phyloP scores from a whole-genome alignment of 2,329 filamentous ascomycete species.

The Colletotrichum tabaci region DNA sequence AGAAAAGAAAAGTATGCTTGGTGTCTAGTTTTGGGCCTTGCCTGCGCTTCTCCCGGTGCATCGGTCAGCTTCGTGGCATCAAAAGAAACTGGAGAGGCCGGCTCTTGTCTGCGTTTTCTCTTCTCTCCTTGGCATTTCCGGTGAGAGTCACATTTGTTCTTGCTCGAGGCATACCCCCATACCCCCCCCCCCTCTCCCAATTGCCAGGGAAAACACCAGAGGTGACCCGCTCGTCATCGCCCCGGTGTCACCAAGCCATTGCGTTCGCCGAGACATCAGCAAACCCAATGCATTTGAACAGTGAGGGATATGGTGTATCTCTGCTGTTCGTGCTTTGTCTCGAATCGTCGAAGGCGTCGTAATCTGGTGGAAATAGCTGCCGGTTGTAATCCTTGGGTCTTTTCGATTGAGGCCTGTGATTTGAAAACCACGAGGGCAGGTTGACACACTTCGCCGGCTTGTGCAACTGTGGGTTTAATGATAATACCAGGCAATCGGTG shows the following conservation, averaged over 20 bases:
- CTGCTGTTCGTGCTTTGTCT: neutral
- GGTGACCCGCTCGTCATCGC: neutral
- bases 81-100: constrained; percentile 9
- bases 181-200: no score
- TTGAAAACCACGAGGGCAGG: neutral
- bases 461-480: constrained; percentile 2
- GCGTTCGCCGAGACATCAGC: constrained; percentile 1
- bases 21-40: constrained; percentile 16
- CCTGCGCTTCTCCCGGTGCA: neutral
- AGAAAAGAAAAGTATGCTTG: constrained; percentile 20
- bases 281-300: neutral
- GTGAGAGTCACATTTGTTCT: neutral
- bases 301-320: neutral
- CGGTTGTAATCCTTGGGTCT: neutral
- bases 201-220: neutral
- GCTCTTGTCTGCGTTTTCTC: constrained; percentile 22
- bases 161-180: no score
- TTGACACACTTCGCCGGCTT: neutral
- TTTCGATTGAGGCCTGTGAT: neutral
- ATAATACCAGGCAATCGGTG: constrained; percentile 17
- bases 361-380: neutral
- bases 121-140: constrained; percentile 18
- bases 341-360: neutral
- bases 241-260: neutral
- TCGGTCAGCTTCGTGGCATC: neutral